Percentiles rank a stretch among this genome's conserved stretches.
These are phyloP conservation scores for Neurospora sp. DNA, from an alignment of 495 filamentous ascomycete genomes.

Conservation along the genomic window DNA sequence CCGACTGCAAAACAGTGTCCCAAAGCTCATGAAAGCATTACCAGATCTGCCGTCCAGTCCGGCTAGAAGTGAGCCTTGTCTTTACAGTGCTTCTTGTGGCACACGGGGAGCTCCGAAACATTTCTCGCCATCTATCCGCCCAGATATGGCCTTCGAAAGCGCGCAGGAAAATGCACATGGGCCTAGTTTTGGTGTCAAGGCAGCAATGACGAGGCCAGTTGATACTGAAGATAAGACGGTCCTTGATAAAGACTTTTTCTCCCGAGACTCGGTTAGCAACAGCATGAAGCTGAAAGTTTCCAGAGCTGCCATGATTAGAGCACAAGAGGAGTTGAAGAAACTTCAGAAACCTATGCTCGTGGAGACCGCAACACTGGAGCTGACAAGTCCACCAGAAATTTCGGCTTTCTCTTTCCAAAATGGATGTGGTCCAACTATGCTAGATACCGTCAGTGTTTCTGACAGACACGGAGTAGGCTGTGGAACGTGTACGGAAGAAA, in stretches of 20 bases:
- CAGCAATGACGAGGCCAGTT: neutral
- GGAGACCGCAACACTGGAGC: neutral
- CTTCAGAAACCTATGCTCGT: neutral
- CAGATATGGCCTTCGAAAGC: neutral
- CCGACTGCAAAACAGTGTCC: conserved; percentile 38
- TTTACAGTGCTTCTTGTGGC: neutral
- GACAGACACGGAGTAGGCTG: neutral
- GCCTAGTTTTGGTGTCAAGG: neutral
- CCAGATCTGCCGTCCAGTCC: conserved; percentile 28
- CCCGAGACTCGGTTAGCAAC: neutral
- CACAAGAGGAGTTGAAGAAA: neutral
- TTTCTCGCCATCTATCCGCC: neutral
- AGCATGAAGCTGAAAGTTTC: conserved; percentile 16
- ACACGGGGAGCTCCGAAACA: neutral
- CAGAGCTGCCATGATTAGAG: conserved; percentile 13
- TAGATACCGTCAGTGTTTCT: neutral
- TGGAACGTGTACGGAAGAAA: neutral
- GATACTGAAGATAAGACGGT: neutral
- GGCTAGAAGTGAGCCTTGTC: conserved; percentile 3
- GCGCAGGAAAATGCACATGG: neutral
- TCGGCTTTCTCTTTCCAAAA: neutral
- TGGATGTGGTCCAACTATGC: neutral
- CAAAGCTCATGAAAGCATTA: conserved; percentile 40
- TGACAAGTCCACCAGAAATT: neutral
- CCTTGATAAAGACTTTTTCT: neutral